These are phyloP conservation scores for Rheum nobile DNA, from an alignment of 148 eudicot genomes.

Conservation along the genomic window DNA sequence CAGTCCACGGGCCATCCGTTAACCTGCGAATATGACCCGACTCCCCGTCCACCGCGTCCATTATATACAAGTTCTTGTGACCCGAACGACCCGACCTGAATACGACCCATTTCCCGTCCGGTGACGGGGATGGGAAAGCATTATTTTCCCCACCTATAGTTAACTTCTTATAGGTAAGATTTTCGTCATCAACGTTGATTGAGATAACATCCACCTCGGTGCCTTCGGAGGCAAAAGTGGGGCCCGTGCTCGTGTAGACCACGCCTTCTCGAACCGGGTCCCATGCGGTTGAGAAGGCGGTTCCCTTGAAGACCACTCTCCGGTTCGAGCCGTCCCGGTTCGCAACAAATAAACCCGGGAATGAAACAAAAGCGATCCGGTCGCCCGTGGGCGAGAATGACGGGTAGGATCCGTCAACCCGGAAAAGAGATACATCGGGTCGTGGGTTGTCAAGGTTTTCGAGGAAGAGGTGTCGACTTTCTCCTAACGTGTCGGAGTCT, in stretches of 20 bases:
- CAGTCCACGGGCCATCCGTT: conserved; percentile 78
- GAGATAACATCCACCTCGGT: conserved; percentile 61
- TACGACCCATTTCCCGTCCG: conserved; percentile 81
- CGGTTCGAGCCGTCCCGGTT: conserved; percentile 54
- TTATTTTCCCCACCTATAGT: conserved; percentile 68
- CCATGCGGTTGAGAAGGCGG: conserved; percentile 63
- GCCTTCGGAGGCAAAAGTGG: conserved; percentile 47
- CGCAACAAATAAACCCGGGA: conserved; percentile 46
- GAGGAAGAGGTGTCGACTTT: conserved; percentile 30
- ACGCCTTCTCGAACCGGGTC: conserved; percentile 60
- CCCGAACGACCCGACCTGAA: conserved; percentile 81
- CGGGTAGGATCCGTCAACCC: conserved; percentile 75
- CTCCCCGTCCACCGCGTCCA: conserved; percentile 78
- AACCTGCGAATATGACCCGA: conserved; percentile 31
- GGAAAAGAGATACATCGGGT: conserved; percentile 38
- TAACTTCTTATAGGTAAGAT: conserved; percentile 23
- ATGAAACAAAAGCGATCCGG: conserved; percentile 49
- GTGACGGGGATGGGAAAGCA: conserved; percentile 85
- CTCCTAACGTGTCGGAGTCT: background rate
- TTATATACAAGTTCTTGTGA: conserved; percentile 71
- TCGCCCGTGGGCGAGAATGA: conserved; percentile 68
- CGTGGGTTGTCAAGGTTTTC: conserved; percentile 42
- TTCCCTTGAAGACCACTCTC: conserved; percentile 26
- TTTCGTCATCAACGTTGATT: conserved; percentile 40
- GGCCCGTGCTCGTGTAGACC: conserved; percentile 66